phyloP scores from a whole-genome alignment of 2,329 filamentous ascomycete genomes.

The Tolypocladium tropicale region DNA sequence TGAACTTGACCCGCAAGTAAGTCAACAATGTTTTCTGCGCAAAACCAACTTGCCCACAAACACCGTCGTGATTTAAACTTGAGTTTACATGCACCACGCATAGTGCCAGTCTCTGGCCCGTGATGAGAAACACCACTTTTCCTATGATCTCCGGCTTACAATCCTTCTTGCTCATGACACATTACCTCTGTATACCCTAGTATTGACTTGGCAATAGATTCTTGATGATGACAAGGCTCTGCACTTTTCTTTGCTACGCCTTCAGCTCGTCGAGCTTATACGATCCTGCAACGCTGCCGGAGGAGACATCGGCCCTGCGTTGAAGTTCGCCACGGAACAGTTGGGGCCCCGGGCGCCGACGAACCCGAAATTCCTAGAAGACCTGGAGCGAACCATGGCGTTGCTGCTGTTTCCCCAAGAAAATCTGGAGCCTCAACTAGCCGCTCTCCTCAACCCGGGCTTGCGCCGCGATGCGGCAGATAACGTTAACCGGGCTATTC shows the following conservation, averaged over 20 bases:
- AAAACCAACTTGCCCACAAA: neutral
- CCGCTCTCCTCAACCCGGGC: slow-evolving; percentile 66
- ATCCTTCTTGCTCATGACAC: slow-evolving; percentile 1
- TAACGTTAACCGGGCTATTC: slow-evolving; percentile 79
- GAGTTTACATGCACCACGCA: slow-evolving; percentile 99
- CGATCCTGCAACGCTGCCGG: slow-evolving; percentile 57
- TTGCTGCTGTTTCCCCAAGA: slow-evolving; percentile 82
- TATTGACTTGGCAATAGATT: slow-evolving; percentile 48
- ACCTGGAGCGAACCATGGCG: slow-evolving; percentile 87
- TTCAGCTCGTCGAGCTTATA: slow-evolving; percentile 92
- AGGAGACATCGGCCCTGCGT: slow-evolving; percentile 66
- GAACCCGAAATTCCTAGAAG: slow-evolving; percentile 70
- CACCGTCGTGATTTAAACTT: slow-evolving; percentile 72
- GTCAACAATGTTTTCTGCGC: slow-evolving; percentile 18
- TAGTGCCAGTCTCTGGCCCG: slow-evolving; percentile 62
- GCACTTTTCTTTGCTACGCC: slow-evolving; percentile 79
- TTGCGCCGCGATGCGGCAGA: slow-evolving; percentile 77
- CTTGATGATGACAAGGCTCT: slow-evolving; percentile 73
- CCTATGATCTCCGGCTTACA: slow-evolving; percentile 20
- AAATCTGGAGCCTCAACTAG: slow-evolving; percentile 64
- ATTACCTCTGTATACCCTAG: neutral
- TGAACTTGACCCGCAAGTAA: slow-evolving; percentile 82
- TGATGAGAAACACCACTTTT: slow-evolving; percentile 79
- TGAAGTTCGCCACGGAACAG: slow-evolving; percentile 80
- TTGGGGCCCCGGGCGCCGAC: slow-evolving; percentile 79